Evolutionary conservation across 179 eudicot genomes (phyloP).

Genomic region (Corrigiola litoralis): DNA sequence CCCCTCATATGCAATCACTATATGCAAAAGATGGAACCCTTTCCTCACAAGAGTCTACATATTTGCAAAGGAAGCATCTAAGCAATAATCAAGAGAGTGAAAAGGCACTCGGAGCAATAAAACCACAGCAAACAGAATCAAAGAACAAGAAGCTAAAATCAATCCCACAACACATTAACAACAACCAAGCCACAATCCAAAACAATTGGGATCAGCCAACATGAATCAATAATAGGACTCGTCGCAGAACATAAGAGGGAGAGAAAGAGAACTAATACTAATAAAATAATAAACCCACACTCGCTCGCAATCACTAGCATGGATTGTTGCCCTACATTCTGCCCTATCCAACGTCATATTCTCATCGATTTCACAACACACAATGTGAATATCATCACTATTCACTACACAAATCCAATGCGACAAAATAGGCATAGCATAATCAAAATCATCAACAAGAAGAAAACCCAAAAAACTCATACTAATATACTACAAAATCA

Average conservation of each 20-base stretch:
- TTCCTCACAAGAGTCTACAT: neutral
- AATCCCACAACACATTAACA: neutral
- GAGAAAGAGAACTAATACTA: too few relatives aligned
- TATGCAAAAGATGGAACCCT: neutral
- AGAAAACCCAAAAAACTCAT: neutral
- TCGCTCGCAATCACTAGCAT: too few relatives aligned
- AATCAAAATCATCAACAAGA: neutral
- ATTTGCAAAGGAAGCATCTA: neutral
- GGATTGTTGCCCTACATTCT: too few relatives aligned
- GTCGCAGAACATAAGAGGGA: too few relatives aligned
- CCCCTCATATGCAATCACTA: neutral
- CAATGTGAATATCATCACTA: too few relatives aligned
- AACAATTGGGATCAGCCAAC: neutral
- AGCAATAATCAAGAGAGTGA: neutral
- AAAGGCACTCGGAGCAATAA: neutral
- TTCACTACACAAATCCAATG: neutral
- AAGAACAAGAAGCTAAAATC: neutral
- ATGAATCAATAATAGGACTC: too few relatives aligned
- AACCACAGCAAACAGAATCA: neutral
- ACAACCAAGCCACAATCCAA: neutral
- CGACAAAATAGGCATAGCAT: too few relatives aligned
- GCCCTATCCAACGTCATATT: too few relatives aligned
- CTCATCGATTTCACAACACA: too few relatives aligned
- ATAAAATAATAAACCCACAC: too few relatives aligned
- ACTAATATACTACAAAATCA: neutral